Conservation (phyloP, 2,329 filamentous ascomycete species). For the Simplicillium sp. region DNA sequence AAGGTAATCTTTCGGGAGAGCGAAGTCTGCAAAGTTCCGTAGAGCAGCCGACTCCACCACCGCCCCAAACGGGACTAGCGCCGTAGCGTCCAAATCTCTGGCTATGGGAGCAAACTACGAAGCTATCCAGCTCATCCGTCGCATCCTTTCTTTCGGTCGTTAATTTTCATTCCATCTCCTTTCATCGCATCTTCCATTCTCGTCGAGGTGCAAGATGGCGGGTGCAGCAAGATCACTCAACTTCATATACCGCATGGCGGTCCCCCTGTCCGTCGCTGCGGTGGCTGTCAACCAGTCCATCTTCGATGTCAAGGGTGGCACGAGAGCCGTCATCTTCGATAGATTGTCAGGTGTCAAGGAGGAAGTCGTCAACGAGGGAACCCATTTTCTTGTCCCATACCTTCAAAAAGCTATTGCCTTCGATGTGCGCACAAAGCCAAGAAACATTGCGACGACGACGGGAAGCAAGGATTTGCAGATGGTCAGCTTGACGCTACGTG, state of each 20-base stretch:
- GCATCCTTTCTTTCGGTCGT: background rate
- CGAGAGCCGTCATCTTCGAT: conserved; percentile 96
- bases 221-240: conserved; percentile 49
- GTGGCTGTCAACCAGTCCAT: conserved; percentile 68
- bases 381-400: conserved; percentile 94
- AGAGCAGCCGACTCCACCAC: conserved; percentile 6
- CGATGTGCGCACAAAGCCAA: conserved; percentile 93
- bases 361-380: conserved; percentile 85
- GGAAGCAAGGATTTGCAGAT: conserved; percentile 99
- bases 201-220: conserved; percentile 30
- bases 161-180: background rate
- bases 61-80: conserved; percentile 5
- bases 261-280: conserved; percentile 63
- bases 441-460: conserved; percentile 95
- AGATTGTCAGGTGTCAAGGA: conserved; percentile 87
- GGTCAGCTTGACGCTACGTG: conserved; percentile 95
- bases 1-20: conserved; percentile 10
- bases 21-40: conserved; percentile 11
- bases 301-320: conserved; percentile 95
- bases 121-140: background rate
- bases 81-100: background rate
- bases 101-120: background rate
- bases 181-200: background rate
- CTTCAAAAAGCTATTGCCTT: conserved; percentile 90
- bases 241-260: conserved; percentile 55